Percentiles rank a stretch among this genome's conserved stretches.
phyloP scores from a whole-genome alignment of 2,329 filamentous ascomycete species.

The Penicillium psychrosexuale region DNA sequence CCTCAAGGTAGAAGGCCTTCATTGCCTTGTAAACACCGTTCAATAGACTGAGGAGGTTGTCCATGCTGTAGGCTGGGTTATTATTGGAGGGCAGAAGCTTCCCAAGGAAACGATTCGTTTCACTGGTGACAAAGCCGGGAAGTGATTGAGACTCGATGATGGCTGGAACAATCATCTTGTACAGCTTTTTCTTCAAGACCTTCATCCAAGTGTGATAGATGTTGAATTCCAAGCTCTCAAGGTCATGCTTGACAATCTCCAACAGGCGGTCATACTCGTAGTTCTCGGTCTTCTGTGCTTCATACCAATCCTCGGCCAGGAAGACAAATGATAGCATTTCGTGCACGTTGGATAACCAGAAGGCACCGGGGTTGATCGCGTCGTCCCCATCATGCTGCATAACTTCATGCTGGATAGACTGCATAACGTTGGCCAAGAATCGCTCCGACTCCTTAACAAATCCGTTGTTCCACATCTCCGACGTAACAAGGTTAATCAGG shows the following conservation, averaged over 20 bases:
- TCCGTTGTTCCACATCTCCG: constrained; percentile 99
- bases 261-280: constrained; percentile 97
- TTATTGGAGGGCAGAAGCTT: constrained; percentile 91
- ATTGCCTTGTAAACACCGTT: constrained; percentile 98
- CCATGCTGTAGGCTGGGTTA: constrained; percentile 97
- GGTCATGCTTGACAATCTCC: constrained; percentile 98
- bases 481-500: constrained; percentile 97
- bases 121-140: constrained; percentile 96
- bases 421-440: constrained; percentile 99
- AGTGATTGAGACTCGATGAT: constrained; percentile 99
- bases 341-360: constrained; percentile 99
- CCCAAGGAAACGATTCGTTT: constrained; percentile 96
- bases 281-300: constrained; percentile 98
- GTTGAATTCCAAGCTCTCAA: constrained; percentile 98
- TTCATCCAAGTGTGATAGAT: constrained; percentile 99
- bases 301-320: constrained; percentile 98
- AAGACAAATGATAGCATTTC: constrained; percentile 99
- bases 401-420: constrained; percentile 97
- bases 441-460: constrained; percentile 99
- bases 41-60: constrained; percentile 89
- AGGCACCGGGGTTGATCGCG: constrained; percentile 92
- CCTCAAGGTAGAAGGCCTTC: constrained; percentile 97
- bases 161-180: constrained; percentile 99
- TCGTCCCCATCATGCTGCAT: constrained; percentile 99
- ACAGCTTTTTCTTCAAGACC: constrained; percentile 96